Evolutionary conservation across 2,329 filamentous ascomycete species (phyloP).

Genomic region (Aspergillus proliferans): DNA sequence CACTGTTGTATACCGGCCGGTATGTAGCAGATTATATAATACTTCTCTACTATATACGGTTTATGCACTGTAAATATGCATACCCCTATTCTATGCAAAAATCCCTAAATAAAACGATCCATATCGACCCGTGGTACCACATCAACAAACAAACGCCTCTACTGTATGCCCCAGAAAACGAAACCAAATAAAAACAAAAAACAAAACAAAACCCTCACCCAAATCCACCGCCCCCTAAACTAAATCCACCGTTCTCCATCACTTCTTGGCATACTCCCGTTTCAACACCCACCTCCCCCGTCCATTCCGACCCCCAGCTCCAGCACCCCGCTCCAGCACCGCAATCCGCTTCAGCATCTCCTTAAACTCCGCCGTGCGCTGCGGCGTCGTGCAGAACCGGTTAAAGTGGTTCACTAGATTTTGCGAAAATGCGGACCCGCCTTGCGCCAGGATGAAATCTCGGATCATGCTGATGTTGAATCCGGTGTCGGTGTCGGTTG

Average conservation of each 20-base stretch:
- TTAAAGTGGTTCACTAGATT: constrained; percentile 88
- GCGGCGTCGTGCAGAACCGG: constrained; percentile 62
- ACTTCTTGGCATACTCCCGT: constrained; percentile 44
- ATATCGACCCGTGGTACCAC: too few relatives aligned
- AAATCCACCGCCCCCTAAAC: not conserved
- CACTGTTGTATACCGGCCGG: too few relatives aligned
- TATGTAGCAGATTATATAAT: too few relatives aligned
- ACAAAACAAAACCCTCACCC: too few relatives aligned
- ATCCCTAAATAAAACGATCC: too few relatives aligned
- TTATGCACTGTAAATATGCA: too few relatives aligned
- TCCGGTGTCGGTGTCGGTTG: not conserved
- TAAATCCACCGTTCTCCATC: too few relatives aligned
- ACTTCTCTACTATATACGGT: too few relatives aligned
- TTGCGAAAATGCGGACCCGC: constrained; percentile 73
- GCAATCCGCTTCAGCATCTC: constrained; percentile 72
- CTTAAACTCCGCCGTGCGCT: constrained; percentile 73
- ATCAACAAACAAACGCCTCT: too few relatives aligned
- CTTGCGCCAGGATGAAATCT: constrained; percentile 70
- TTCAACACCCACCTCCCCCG: constrained; percentile 55
- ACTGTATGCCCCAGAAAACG: too few relatives aligned
- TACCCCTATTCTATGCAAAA: too few relatives aligned
- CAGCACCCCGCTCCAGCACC: constrained; percentile 49
- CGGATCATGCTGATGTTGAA: constrained; percentile 58
- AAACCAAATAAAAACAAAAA: too few relatives aligned
- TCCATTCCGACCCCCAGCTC: constrained; percentile 35